A percentile compares a stretch with the other conserved stretches of the same genome.
Conservation (phyloP, 2,329 filamentous ascomycete genomes). For the Aspergillus arachidicola region DNA sequence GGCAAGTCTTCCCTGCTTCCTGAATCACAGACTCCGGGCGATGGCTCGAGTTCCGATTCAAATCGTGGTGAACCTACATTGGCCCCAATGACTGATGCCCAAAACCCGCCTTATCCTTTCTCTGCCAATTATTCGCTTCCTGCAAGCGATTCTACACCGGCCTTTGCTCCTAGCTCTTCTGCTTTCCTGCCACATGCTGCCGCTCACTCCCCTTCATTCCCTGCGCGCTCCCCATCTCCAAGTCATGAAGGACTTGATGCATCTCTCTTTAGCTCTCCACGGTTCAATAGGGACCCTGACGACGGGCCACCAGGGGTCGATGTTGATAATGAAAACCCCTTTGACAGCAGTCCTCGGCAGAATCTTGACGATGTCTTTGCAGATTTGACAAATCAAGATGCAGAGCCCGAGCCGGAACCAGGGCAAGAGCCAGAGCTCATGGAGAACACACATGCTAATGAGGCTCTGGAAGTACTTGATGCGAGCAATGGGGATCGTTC, state of each 20-base stretch:
- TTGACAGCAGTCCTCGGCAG: constrained; percentile 44
- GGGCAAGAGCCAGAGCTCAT: constrained; percentile 34
- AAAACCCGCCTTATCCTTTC: constrained; percentile 38
- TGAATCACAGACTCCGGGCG: constrained; percentile 32
- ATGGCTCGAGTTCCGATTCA: constrained; percentile 32
- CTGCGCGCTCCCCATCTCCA: constrained; percentile 42
- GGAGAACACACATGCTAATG: constrained; percentile 51
- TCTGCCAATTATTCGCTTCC: constrained; percentile 44
- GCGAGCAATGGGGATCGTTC: constrained; percentile 41
- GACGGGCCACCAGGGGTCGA: constrained; percentile 35
- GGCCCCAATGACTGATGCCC: constrained; percentile 34
- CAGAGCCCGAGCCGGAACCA: constrained; percentile 34
- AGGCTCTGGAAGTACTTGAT: constrained; percentile 48
- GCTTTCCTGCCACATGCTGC: constrained; percentile 42
- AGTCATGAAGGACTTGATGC: constrained; percentile 38
- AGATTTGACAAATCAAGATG: constrained; percentile 50
- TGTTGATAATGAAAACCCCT: constrained; percentile 34
- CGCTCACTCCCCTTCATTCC: constrained; percentile 41
- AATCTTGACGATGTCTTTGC: constrained; percentile 50
- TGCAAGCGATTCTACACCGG: constrained; percentile 38
- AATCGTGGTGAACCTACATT: constrained; percentile 37
- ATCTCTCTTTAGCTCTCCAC: constrained; percentile 46
- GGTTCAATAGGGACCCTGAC: constrained; percentile 38
- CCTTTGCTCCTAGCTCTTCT: constrained; percentile 38
- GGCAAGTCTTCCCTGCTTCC: constrained; percentile 32